phyloP scores from a whole-genome alignment of 2,329 filamentous ascomycete genomes.

The Pleomassaria siparia region DNA sequence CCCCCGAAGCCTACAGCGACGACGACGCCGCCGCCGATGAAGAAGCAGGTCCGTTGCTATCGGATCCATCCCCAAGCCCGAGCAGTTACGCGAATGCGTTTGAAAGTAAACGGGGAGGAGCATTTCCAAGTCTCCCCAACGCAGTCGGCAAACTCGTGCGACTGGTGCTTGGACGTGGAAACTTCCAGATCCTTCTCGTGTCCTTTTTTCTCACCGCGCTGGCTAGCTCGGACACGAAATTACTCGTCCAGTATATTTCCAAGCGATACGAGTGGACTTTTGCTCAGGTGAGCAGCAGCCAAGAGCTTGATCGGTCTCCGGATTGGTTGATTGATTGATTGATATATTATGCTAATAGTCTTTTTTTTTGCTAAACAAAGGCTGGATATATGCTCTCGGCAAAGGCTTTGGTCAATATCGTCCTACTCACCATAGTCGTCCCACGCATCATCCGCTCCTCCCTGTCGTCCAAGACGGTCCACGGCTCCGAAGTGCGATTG shows the following conservation, averaged over 20 bases:
- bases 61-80: slow-evolving; percentile 8
- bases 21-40: not conserved
- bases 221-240: slow-evolving; percentile 42
- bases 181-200: slow-evolving; percentile 36
- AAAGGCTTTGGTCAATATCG: slow-evolving; percentile 41
- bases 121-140: slow-evolving; percentile 16
- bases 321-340: too few relatives aligned
- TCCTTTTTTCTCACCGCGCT: slow-evolving; percentile 41
- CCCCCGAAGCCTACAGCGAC: not conserved
- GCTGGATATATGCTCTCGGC: slow-evolving; percentile 42
- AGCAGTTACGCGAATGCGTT: slow-evolving; percentile 26
- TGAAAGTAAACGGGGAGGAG: slow-evolving; percentile 17
- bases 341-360: too few relatives aligned
- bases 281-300: slow-evolving; percentile 21
- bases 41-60: slow-evolving; percentile 28
- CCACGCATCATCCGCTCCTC: slow-evolving; percentile 36
- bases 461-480: slow-evolving; percentile 22
- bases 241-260: slow-evolving; percentile 43
- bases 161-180: slow-evolving; percentile 27
- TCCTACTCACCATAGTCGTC: slow-evolving; percentile 34
- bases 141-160: slow-evolving; percentile 19
- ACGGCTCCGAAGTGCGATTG: slow-evolving; percentile 29
- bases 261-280: slow-evolving; percentile 44
- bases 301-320: slow-evolving; percentile 39
- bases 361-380: too few relatives aligned